Evolutionary conservation across 169 alveolate species (phyloP).

Genomic region (Plasmodium cynomolgi): DNA sequence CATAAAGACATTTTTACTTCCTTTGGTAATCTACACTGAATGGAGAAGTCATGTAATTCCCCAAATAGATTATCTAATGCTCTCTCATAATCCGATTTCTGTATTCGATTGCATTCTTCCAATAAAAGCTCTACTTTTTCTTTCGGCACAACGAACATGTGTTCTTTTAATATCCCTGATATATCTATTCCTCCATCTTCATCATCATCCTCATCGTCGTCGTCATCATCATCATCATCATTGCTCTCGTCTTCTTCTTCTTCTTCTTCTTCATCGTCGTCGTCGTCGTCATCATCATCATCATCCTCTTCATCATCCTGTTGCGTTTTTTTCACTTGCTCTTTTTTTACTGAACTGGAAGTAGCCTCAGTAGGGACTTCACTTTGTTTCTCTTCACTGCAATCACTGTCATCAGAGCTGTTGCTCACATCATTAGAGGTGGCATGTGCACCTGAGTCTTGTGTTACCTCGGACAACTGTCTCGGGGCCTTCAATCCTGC

Average conservation of each 20-base stretch:
- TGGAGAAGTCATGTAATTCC: not conserved
- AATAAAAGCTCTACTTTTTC: not conserved
- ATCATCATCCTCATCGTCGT: not conserved
- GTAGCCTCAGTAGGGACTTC: not conserved
- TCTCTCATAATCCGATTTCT: not conserved
- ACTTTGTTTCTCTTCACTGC: not conserved
- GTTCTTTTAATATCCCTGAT: not conserved
- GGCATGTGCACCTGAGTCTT: not conserved
- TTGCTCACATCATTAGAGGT: not conserved
- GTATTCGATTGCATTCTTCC: not conserved
- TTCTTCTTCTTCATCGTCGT: not conserved
- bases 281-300: not conserved
- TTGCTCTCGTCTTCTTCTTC: not conserved
- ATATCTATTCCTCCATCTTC: not conserved
- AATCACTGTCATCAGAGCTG: not conserved
- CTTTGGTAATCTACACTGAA: not conserved
- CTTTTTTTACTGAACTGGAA: not conserved
- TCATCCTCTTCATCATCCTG: not conserved
- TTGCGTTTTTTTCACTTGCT: not conserved
- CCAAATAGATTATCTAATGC: not conserved
- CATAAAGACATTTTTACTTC: not conserved
- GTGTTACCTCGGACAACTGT: not conserved
- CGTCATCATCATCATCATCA: not conserved
- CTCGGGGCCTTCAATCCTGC: not conserved
- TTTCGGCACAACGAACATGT: not conserved